Evolutionary conservation across 169 alveolate species (phyloP).

Genomic region (Plasmodium sp.): DNA sequence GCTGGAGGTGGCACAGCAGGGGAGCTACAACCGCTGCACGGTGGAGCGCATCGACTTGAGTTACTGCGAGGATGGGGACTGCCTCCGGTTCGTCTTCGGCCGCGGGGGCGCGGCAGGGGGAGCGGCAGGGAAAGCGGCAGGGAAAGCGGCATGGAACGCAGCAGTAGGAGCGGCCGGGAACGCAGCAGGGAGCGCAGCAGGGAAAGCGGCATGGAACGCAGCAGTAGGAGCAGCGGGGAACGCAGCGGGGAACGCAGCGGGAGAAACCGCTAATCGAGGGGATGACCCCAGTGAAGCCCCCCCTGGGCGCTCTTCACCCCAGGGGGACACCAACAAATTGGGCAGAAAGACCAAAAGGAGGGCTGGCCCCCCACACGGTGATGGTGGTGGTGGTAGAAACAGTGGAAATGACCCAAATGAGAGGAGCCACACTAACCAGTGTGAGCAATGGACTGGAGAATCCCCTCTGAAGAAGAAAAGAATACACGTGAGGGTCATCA

Average conservation of each 20-base stretch:
- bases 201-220: too few species aligned
- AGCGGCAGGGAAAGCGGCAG: too few species aligned
- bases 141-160: too few species aligned
- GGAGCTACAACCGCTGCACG: background rate
- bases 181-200: too few species aligned
- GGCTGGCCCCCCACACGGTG: background rate
- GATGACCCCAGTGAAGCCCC: background rate
- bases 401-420: background rate
- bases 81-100: background rate
- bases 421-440: background rate
- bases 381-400: too few species aligned
- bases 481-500: background rate
- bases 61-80: conserved; percentile 8
- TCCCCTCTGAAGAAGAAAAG: background rate
- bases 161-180: background rate
- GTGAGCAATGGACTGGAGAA: background rate
- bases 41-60: conserved; percentile 7
- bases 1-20: background rate
- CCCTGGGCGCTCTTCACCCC: background rate
- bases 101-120: background rate
- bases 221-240: background rate
- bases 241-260: background rate
- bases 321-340: background rate
- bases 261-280: background rate
- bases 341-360: background rate